These are phyloP conservation scores for Dentipellis sp. DNA, from an alignment of 768 basidiomycete genomes.

Conservation along the genomic window DNA sequence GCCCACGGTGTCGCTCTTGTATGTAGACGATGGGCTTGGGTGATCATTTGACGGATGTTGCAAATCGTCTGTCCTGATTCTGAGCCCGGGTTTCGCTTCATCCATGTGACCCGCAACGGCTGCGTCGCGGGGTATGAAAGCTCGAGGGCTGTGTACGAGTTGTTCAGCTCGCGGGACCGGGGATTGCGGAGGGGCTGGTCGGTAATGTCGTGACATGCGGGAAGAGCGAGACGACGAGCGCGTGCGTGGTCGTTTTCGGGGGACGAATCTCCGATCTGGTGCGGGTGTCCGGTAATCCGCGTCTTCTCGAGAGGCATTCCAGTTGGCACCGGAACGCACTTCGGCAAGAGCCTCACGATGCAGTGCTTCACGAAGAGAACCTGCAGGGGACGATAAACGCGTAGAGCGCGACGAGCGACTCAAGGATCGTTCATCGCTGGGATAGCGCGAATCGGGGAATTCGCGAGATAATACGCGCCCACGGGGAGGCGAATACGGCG, in stretches of 20 bases:
- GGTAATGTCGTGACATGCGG: conserved; percentile 37
- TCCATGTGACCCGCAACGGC: too few relatives aligned
- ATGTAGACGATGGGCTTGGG: not conserved
- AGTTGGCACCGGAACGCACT: not conserved
- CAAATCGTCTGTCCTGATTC: conserved; percentile 1
- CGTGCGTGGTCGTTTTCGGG: conserved; percentile 28
- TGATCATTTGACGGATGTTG: not conserved
- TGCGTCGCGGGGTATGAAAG: not conserved
- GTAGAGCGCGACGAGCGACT: not conserved
- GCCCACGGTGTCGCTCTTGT: conserved; percentile 1
- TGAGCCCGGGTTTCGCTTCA: not conserved
- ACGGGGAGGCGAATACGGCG: not conserved
- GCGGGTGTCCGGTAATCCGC: not conserved
- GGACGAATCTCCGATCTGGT: not conserved
- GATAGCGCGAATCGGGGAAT: not conserved
- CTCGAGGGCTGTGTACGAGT: not conserved
- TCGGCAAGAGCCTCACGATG: not conserved
- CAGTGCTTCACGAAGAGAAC: not conserved
- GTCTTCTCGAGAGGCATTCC: not conserved
- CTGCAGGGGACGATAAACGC: not conserved
- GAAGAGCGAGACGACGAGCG: conserved; percentile 48
- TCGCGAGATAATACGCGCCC: not conserved
- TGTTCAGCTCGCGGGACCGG: not conserved
- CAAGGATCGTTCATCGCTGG: not conserved
- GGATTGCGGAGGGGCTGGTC: not conserved